Conservation (phyloP, 768 basidiomycete species). For the Mycena olivaceomarginata region DNA sequence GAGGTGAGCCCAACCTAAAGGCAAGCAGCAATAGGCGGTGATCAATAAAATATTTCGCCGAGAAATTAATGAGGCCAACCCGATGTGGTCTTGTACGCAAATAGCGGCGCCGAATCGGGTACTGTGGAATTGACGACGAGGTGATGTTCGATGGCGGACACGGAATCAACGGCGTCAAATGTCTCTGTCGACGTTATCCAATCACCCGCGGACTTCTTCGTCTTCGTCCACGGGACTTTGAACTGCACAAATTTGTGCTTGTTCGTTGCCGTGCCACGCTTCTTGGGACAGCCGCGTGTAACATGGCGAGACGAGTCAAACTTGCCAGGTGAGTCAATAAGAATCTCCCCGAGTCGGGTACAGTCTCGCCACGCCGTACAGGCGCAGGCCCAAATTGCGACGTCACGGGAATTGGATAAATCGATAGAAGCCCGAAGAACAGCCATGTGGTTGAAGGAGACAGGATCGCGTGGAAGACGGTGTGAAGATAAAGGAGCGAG, state of each 20-base stretch:
- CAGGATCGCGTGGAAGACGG: slow-evolving; percentile 8
- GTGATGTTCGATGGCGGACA: neutral
- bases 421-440: slow-evolving; percentile 1
- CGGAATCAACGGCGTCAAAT: slow-evolving; percentile 31
- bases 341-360: neutral
- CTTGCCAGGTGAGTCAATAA: neutral
- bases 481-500: slow-evolving; percentile 3
- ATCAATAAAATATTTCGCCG: too few species aligned
- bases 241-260: neutral
- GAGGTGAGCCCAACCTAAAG: neutral
- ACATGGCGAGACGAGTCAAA: neutral
- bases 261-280: neutral
- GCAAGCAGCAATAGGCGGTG: too few species aligned
- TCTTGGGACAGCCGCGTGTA: slow-evolving; percentile 10
- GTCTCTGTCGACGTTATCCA: slow-evolving; percentile 51
- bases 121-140: neutral
- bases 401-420: slow-evolving; percentile 3
- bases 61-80: too few species aligned
- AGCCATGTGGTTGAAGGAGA: slow-evolving; percentile 7
- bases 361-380: slow-evolving; percentile 22
- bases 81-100: neutral
- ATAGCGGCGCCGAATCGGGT: neutral
- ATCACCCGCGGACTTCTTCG: neutral
- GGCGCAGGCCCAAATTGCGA: slow-evolving; percentile 3
- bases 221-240: slow-evolving; percentile 15